phyloP scores from a whole-genome alignment of 179 eudicot genomes.

The Corrigiola litoralis region DNA sequence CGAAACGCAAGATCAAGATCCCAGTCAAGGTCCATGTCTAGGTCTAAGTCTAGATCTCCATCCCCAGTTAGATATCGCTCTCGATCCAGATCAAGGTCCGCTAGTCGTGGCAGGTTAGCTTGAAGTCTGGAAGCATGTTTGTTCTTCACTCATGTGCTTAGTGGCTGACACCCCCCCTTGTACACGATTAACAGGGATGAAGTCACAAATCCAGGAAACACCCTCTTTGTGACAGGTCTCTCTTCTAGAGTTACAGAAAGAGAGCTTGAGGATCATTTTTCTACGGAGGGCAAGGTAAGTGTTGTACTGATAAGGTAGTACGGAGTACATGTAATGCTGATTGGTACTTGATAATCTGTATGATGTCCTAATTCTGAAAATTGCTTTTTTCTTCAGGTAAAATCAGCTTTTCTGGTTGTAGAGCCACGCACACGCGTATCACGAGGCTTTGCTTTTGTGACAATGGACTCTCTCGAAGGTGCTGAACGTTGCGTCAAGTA shows the following conservation, averaged over 20 bases:
- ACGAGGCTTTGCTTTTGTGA: slow-evolving; percentile 90
- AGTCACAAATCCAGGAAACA: slow-evolving; percentile 58
- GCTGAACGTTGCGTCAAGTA: slow-evolving; percentile 83
- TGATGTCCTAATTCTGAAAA: background rate
- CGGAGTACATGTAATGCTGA: no score
- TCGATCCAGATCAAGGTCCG: slow-evolving; percentile 43
- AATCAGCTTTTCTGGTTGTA: slow-evolving; percentile 63
- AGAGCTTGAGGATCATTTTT: slow-evolving; percentile 84
- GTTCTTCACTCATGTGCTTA: background rate
- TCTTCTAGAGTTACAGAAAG: slow-evolving; percentile 89
- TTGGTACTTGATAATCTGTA: background rate
- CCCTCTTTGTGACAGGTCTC: slow-evolving; percentile 88
- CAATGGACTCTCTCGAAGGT: slow-evolving; percentile 71
- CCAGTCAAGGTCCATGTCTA: slow-evolving; percentile 48
- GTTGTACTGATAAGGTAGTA: background rate
- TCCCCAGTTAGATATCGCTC: slow-evolving; percentile 39
- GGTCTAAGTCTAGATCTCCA: slow-evolving; percentile 37
- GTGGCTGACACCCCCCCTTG: slow-evolving; percentile 9
- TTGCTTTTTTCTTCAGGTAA: slow-evolving; percentile 38
- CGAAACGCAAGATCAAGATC: slow-evolving; percentile 50
- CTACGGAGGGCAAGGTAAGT: slow-evolving; percentile 82
- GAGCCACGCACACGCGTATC: slow-evolving; percentile 91
- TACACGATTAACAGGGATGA: slow-evolving; percentile 45
- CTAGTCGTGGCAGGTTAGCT: slow-evolving; percentile 69
- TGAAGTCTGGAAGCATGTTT: background rate